These are phyloP conservation scores for Bremia lactucae DNA, from an alignment of 352 stramenopile species.

Conservation along the genomic window DNA sequence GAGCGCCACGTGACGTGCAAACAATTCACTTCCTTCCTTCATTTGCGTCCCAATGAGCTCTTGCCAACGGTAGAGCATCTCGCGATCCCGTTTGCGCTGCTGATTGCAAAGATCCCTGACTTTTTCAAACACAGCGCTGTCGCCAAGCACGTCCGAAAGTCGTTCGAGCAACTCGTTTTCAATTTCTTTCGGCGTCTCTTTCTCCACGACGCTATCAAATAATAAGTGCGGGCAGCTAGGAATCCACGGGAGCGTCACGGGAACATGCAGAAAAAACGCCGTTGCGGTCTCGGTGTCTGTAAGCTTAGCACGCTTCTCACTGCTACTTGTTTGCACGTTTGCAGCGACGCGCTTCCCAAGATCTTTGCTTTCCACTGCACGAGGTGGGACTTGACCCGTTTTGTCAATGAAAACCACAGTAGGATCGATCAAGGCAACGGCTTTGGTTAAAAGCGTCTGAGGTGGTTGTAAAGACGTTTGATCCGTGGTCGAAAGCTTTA, in stretches of 20 bases:
- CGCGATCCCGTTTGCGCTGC: slow-evolving; percentile 49
- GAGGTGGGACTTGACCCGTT: slow-evolving; percentile 25
- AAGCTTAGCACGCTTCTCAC: slow-evolving; percentile 24
- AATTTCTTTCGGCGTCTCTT: slow-evolving; percentile 25
- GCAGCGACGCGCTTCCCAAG: slow-evolving; percentile 7
- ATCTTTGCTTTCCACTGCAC: slow-evolving; percentile 24
- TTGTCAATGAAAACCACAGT: slow-evolving; percentile 59
- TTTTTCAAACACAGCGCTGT: slow-evolving; percentile 57
- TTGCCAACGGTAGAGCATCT: slow-evolving; percentile 72
- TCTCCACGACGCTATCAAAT: slow-evolving; percentile 40
- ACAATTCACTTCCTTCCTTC: slow-evolving; percentile 69
- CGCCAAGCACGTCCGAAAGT: slow-evolving; percentile 45
- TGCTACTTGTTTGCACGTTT: slow-evolving; percentile 8
- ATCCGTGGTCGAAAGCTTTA: slow-evolving; percentile 10
- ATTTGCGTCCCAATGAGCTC: slow-evolving; percentile 73
- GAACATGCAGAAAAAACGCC: slow-evolving; percentile 42
- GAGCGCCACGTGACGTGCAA: slow-evolving; percentile 35
- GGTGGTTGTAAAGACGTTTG: slow-evolving; percentile 9
- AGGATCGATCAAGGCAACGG: slow-evolving; percentile 26
- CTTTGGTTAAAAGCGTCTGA: neutral
- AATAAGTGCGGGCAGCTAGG: slow-evolving; percentile 47
- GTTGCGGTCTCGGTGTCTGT: slow-evolving; percentile 1
- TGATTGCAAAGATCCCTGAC: slow-evolving; percentile 48
- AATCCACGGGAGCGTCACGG: slow-evolving; percentile 43
- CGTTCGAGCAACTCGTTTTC: slow-evolving; percentile 45